A percentile compares a stretch with the other conserved stretches of the same genome.
Conservation (phyloP, 768 basidiomycete species). For the Amanita pseudoporphyria region DNA sequence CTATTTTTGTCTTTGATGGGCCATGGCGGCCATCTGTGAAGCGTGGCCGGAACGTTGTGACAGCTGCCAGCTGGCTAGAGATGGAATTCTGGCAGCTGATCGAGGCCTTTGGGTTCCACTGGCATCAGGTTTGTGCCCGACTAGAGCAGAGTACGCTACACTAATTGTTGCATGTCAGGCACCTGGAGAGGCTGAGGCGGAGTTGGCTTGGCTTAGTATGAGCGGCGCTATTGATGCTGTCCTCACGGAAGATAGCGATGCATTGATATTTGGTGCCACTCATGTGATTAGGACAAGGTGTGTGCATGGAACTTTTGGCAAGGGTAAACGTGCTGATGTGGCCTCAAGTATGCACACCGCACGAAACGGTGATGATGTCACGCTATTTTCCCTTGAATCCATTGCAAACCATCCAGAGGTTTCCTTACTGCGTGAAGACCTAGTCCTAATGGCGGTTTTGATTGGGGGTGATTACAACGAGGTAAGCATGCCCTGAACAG, state of each 20-base stretch:
- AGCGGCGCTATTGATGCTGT: constrained; percentile 3
- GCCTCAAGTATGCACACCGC: background rate
- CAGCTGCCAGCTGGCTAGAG: constrained; percentile 20
- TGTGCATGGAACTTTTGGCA: background rate
- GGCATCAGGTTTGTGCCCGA: constrained; percentile 13
- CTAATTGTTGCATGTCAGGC: constrained; percentile 7
- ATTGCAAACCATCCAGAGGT: background rate
- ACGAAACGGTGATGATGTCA: background rate
- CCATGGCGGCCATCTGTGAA: constrained; percentile 30
- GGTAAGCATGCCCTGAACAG: background rate
- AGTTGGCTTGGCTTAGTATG: constrained; percentile 6
- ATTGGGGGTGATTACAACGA: constrained; percentile 3
- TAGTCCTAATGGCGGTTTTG: background rate
- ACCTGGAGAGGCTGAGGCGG: constrained; percentile 14
- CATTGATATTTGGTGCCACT: constrained; percentile 12
- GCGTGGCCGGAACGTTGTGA: constrained; percentile 22
- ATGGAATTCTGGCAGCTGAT: constrained; percentile 21
- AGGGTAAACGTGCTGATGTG: background rate
- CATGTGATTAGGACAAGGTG: constrained; percentile 8
- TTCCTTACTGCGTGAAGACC: background rate
- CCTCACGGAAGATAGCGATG: constrained; percentile 14
- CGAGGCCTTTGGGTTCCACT: constrained; percentile 32
- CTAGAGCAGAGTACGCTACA: background rate
- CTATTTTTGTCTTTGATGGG: constrained; percentile 45
- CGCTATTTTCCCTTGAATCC: background rate